Base-by-base conservation (phyloP, 2,329 filamentous ascomycete species). In the Trichoderma harzianum region DNA sequence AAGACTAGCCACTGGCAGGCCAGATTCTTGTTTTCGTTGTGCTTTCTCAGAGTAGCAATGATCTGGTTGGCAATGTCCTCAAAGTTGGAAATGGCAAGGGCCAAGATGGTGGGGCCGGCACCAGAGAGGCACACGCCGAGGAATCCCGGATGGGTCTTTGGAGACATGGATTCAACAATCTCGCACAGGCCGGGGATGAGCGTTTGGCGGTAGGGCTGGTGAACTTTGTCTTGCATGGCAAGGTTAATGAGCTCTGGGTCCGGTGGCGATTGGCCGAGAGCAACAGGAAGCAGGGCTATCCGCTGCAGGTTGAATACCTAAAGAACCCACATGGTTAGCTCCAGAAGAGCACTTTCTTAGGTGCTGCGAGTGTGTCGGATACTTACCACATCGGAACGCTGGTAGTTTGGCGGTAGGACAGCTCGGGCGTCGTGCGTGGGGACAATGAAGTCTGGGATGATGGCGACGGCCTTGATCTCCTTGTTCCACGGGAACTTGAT, bases 141-240 rank as follows among this genome's bases (percentile, higher is more conserved):
- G 69, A 99, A 89, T 7, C 96, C 96, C 2, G 93, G 91, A 80
- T 98, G 94, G 6, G 92, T 92, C 78, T 89, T 88, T 32, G 95
- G 96, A 12, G 93, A 97, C 85, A 98, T 95, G 73, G 92, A 95
- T 80, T 94, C 90, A 67, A 99, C 90, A 69, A 99, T 95, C 79
- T 97, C 92, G 18, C 93, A 92, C 71, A 99, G 87, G 0, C 95
- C 96, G 1, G 96, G 96, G 76, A 99, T 97, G 74, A 99, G 88
- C 2, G 89, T 92, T 83, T 96, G 92, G 69, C 96, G 92, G 85
- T 99, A 98, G 57, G 94, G 96, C 83, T 99, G 96, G 84, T 99
- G 96, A 73, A 99, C 90, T 83, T 95, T 97, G 85, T 99, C 96
- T 84, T 98, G 96, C 96, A 99, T 99, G 61, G 95, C 95, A 62